Evolutionary conservation across 257 asterid species (phyloP), one percentile per base, ranked within the genome.

Genomic region (Solanum appendiculatum): DNA sequence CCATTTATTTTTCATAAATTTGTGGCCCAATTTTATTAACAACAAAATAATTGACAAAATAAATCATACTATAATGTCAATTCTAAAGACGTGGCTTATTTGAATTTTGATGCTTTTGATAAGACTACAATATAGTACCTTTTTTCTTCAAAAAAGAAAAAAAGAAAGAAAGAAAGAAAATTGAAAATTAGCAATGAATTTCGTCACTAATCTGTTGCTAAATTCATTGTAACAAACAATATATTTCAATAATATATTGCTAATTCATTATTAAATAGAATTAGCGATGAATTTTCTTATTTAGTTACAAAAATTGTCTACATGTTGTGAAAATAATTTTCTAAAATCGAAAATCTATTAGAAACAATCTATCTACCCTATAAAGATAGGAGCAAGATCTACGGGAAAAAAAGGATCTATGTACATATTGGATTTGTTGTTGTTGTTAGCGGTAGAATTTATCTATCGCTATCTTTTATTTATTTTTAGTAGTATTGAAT

Each of bases 211-310:
- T 66, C 0, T 29, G 7, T 68, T 14, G 23, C 1, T 64, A 64
- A 64, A 68, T 68, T 68, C 3, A 0, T 15, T 0, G 13, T 31
- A 7, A 31, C 2, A 14, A 15, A 31, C 6, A 14, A 0, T 1
- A 5, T 13, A 14, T 25, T 25, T 25, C 8, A 25, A 9, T 25
- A 12, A 5, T 6, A 6, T 2, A 6, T 27, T 27, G 16, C 1
- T 27, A 64, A 4, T 64, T 64, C 9, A 25, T 27, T 13, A 7
- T 1, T 27, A 64, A 25, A 64, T 64, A 64, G 21, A 27, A 66
- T 18, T 25, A 5, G 18, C 2, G 0, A 11, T 0, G 2, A 66
- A 6, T 0, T 66, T 66, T 66, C 0, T 13, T 13, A 4, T 3
- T 66, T 27, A 3, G 5, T 25, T 29, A 31, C 0, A 14, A 7